Conservation (phyloP, 2,329 filamentous ascomycete species). For the Aureobasidium sp. region DNA sequence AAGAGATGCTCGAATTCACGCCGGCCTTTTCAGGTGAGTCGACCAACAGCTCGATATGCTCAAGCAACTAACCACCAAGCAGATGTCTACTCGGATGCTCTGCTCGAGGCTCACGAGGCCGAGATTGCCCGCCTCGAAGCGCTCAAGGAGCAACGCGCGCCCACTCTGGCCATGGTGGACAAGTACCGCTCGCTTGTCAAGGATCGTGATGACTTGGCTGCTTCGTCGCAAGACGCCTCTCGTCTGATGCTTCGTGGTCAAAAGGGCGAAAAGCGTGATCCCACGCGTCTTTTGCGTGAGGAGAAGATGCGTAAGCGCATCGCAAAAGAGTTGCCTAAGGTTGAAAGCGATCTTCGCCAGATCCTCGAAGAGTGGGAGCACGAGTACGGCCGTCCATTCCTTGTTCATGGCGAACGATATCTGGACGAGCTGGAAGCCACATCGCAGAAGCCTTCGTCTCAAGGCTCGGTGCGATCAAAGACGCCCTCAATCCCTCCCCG, state of each 20-base stretch:
- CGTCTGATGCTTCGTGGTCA: constrained; percentile 84
- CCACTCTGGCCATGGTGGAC: constrained; percentile 75
- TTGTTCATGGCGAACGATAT: constrained; percentile 87
- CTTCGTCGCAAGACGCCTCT: constrained; percentile 90
- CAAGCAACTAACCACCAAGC: constrained; percentile 10
- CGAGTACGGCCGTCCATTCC: constrained; percentile 86
- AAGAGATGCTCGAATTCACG: constrained; percentile 97
- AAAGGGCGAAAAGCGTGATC: constrained; percentile 90
- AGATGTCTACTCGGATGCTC: constrained; percentile 91
- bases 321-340: constrained; percentile 88
- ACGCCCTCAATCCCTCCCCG: constrained; percentile 47
- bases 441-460: constrained; percentile 35
- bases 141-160: constrained; percentile 78
- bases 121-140: constrained; percentile 78
- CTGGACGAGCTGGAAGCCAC: constrained; percentile 71
- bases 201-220: constrained; percentile 79
- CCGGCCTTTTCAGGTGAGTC: constrained; percentile 69
- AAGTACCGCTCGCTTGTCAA: constrained; percentile 73
- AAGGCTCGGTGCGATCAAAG: constrained; percentile 54
- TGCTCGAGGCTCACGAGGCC: constrained; percentile 88
- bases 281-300: constrained; percentile 84
- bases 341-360: constrained; percentile 75
- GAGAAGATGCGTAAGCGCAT: constrained; percentile 99
- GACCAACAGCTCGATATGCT: neutral
- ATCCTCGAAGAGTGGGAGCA: constrained; percentile 84